Evolutionary conservation across 768 basidiomycete species (phyloP).

Genomic region (Rhodosporidiobolus sp.): DNA sequence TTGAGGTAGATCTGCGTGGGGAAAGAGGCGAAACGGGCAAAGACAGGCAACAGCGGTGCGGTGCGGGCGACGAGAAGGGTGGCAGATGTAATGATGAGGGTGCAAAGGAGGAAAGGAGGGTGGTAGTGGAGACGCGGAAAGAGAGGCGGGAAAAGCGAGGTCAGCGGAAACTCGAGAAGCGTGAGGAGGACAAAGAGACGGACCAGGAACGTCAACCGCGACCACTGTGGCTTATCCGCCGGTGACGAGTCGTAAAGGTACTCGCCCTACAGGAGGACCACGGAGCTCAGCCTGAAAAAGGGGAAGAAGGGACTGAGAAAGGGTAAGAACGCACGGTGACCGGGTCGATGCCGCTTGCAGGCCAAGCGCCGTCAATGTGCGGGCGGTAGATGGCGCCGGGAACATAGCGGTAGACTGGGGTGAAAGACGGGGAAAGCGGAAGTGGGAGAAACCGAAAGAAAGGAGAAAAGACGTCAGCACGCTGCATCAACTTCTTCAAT

Average conservation of each 20-base stretch:
- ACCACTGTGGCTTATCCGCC: constrained; percentile 31
- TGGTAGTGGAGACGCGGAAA: not conserved
- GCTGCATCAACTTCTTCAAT: not conserved
- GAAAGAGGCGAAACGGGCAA: constrained; percentile 7
- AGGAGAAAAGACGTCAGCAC: not conserved
- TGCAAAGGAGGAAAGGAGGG: not conserved
- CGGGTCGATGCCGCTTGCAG: constrained; percentile 54
- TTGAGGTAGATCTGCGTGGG: constrained; percentile 55
- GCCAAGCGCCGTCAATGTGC: constrained; percentile 60
- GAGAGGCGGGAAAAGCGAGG: not conserved
- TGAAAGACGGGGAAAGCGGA: not conserved
- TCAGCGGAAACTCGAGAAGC: not conserved
- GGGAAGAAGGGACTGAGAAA: not conserved
- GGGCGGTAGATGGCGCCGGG: constrained; percentile 57
- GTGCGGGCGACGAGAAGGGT: not conserved
- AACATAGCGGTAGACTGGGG: constrained; percentile 55
- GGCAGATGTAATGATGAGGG: too few relatives aligned
- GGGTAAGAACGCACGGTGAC: constrained; percentile 42
- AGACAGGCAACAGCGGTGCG: not conserved
- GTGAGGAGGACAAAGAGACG: not conserved
- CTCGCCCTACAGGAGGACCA: constrained; percentile 45
- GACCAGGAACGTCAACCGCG: constrained; percentile 33
- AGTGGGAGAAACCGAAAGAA: not conserved
- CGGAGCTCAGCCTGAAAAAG: not conserved
- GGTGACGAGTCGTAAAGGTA: constrained; percentile 56